These are phyloP conservation scores for Aschersonia sp. DNA, from an alignment of 2,329 filamentous ascomycete species.

Conservation along the genomic window DNA sequence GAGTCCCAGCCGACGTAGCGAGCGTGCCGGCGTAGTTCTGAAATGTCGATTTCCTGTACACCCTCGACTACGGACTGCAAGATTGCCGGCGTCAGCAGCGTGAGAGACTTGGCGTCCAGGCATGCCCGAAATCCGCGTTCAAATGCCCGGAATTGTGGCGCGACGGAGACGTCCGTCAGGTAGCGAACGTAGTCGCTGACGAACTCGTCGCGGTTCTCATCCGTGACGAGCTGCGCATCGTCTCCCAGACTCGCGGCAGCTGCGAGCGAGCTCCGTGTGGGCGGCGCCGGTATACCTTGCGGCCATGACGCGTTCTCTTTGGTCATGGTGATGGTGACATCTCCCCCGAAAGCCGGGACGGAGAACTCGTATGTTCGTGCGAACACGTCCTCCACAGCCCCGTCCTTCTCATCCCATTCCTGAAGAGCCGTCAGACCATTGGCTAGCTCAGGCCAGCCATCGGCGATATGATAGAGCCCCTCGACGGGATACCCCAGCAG, in stretches of 20 bases:
- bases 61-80: conserved; percentile 77
- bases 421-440: conserved; percentile 60
- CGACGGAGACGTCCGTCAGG: conserved; percentile 64
- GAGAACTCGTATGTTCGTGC: conserved; percentile 80
- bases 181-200: conserved; percentile 76
- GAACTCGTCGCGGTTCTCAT: conserved; percentile 63
- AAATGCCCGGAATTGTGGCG: conserved; percentile 69
- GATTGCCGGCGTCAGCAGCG: conserved; percentile 54
- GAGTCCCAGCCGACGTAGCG: conserved; percentile 73
- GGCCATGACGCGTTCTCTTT: conserved; percentile 32
- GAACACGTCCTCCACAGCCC: conserved; percentile 69
- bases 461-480: conserved; percentile 61
- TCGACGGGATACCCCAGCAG: conserved; percentile 57
- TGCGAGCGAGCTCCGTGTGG: conserved; percentile 13
- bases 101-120: conserved; percentile 54
- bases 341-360: conserved; percentile 39
- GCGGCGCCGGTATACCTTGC: conserved; percentile 24
- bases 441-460: conserved; percentile 76
- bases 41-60: conserved; percentile 63
- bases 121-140: conserved; percentile 66
- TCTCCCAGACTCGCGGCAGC: conserved; percentile 16
- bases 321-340: conserved; percentile 43
- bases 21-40: conserved; percentile 54
- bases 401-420: conserved; percentile 61
- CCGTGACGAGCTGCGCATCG: conserved; percentile 63